Evolutionary conservation across 2,329 filamentous ascomycete genomes (phyloP), one percentile per base, ranked within the genome.

Genomic region (Aspergillus pseudoviridinutans): DNA sequence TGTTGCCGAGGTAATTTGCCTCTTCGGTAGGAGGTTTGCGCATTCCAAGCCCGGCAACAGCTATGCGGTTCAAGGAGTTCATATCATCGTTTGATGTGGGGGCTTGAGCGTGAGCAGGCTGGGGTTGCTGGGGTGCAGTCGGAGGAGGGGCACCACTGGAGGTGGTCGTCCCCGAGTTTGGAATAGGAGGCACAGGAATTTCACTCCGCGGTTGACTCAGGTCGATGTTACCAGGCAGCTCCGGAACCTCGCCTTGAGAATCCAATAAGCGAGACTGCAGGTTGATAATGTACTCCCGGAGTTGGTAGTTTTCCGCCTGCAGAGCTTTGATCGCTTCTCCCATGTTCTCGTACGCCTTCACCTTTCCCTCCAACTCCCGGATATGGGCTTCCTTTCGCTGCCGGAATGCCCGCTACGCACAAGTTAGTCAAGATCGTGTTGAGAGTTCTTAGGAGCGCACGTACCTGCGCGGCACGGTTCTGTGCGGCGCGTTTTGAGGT

Each of bases 301-400:
- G 80, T 61, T 90, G 86, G 71, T 92, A 94, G 76, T 97, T 96
- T 74, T 99, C 93, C 28, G 85, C 81, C 71, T 96, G 91, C 27
- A 96, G 78, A n/a, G 82, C 79, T 74, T 96, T 94, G 75, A 85
- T 91, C 56, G 84, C 85, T 61, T 89, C 84, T 64, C 92, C 89
- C 75, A 96, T 84, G 20, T 86, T 82, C 65, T 85, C 83, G 64
- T 86, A 90, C 29, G 94, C 90, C 68, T 91, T 87, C 53, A 97
- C 91, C 72, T 97, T 91, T 71, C 94, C 89, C 76, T 99, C 94
- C 6, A 99, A 84, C 74, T 96, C 95, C 80, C 96, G 96, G 75
- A 99, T 99, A 74, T 99, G 97, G 49, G 91, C 90, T 76, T 99
- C 94, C 74, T 99, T 99, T 61, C 94, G 89, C 78, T 97, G 92